phyloP scores from a whole-genome alignment of 1,284 basidiomycete species.

The Megacollybia platyphylla region DNA sequence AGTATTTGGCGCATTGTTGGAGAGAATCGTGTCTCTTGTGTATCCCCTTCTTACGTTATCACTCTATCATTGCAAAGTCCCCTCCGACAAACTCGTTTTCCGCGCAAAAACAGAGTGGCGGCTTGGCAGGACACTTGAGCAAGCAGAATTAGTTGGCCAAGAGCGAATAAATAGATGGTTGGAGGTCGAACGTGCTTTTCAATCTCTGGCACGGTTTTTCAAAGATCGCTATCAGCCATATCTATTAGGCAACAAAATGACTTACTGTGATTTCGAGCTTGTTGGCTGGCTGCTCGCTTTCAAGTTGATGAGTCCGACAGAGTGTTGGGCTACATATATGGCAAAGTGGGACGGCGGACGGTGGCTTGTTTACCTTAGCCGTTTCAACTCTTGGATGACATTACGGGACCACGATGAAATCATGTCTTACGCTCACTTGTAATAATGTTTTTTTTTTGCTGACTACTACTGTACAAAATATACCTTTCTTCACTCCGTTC shows the following conservation, averaged over 20 bases:
- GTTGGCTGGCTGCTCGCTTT: constrained; percentile 10
- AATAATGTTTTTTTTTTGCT: no score
- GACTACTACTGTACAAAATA: no score
- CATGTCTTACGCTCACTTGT: no score
- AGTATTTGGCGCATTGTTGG: no score
- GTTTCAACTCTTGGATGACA: constrained; percentile 8
- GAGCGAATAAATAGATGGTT: not conserved
- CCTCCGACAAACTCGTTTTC: not conserved
- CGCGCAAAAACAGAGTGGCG: not conserved
- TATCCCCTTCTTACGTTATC: no score
- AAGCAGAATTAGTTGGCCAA: not conserved
- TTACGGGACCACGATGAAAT: no score
- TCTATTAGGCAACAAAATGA: not conserved
- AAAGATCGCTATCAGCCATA: not conserved
- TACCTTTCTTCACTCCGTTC: no score
- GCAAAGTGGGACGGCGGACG: constrained; percentile 10
- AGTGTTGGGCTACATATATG: constrained; percentile 11
- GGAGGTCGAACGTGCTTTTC: not conserved
- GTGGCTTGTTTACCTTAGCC: constrained; percentile 10
- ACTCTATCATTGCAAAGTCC: not conserved
- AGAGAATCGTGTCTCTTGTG: no score
- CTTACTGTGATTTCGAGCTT: constrained; percentile 10
- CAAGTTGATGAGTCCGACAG: constrained; percentile 9
- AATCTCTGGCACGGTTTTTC: not conserved
- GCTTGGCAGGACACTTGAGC: not conserved